phyloP scores from a whole-genome alignment of 116 monocot genomes.

The Cymodocea nodosa region DNA sequence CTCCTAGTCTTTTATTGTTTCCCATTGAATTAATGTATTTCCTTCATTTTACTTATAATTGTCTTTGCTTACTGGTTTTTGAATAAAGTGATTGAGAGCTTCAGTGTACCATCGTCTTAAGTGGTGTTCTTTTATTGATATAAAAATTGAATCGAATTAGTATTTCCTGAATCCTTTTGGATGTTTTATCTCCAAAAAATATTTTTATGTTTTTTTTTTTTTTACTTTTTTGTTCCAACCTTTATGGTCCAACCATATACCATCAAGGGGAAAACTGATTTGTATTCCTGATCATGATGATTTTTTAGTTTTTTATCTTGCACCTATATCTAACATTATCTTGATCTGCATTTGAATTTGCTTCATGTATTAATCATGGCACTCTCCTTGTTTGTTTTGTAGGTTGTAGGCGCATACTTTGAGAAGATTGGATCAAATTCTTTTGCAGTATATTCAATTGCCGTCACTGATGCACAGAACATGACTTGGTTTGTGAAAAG shows the following conservation, averaged over 20 bases:
- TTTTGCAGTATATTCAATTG: slow-evolving; percentile 97
- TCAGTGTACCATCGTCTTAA: too few relatives aligned
- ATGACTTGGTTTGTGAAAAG: slow-evolving; percentile 91
- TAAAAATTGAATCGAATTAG: too few relatives aligned
- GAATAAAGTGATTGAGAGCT: too few relatives aligned
- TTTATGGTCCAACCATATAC: not conserved
- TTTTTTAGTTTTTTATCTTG: not conserved
- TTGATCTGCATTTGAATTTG: not conserved
- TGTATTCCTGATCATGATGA: not conserved
- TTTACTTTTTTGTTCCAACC: not conserved
- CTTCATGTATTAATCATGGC: not conserved
- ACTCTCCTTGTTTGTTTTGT: slow-evolving; percentile 9
- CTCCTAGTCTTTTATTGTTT: too few relatives aligned
- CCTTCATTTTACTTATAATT: too few relatives aligned
- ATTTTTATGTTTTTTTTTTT: too few relatives aligned
- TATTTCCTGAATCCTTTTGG: too few relatives aligned
- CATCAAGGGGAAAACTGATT: not conserved
- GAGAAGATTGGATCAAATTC: slow-evolving; percentile 84
- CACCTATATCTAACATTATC: not conserved
- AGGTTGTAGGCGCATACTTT: slow-evolving; percentile 97
- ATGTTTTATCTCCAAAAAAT: too few relatives aligned
- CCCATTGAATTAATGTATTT: too few relatives aligned
- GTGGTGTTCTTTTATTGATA: too few relatives aligned
- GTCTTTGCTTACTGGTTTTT: too few relatives aligned
- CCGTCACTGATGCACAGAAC: slow-evolving; percentile 79